A percentile compares a stretch with the other conserved stretches of the same genome.
These are phyloP conservation scores for Arthrobotrys iridis DNA, from an alignment of 2,329 filamentous ascomycete genomes.

Conservation along the genomic window DNA sequence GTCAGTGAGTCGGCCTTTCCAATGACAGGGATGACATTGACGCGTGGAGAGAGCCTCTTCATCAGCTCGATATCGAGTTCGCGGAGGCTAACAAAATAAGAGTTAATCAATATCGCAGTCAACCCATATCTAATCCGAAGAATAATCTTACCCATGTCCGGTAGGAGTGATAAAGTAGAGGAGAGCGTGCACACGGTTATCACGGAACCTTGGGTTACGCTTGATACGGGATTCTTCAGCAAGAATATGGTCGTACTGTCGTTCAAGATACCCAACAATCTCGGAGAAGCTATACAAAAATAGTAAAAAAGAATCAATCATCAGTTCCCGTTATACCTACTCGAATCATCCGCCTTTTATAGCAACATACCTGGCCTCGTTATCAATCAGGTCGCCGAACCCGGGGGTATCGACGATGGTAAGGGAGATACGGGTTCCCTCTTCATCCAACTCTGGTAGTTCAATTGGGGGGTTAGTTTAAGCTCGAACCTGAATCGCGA, in stretches of 20 bases:
- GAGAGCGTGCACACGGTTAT: slow-evolving; percentile 97
- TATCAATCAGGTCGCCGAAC: slow-evolving; percentile 98
- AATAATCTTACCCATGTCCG: slow-evolving; percentile 76
- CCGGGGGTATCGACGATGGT: slow-evolving; percentile 99
- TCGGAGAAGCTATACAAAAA: slow-evolving; percentile 81
- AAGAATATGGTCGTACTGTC: slow-evolving; percentile 99
- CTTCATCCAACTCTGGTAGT: slow-evolving; percentile 85
- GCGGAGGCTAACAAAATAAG: slow-evolving; percentile 75
- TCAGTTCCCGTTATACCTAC: not conserved
- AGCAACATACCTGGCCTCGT: slow-evolving; percentile 83
- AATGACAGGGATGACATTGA: slow-evolving; percentile 99
- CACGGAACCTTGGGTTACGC: slow-evolving; percentile 99
- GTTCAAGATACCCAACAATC: slow-evolving; percentile 97
- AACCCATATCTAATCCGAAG: not conserved
- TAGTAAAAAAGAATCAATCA: slow-evolving; percentile 29
- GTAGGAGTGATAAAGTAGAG: slow-evolving; percentile 99
- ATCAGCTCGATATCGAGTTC: slow-evolving; percentile 99
- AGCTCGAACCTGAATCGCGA: slow-evolving; percentile 8
- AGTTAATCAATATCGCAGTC: slow-evolving; percentile 22
- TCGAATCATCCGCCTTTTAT: slow-evolving; percentile 37
- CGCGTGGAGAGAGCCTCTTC: slow-evolving; percentile 97
- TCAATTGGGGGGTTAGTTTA: slow-evolving; percentile 50
- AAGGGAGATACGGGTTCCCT: slow-evolving; percentile 96
- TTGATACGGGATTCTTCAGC: slow-evolving; percentile 99
- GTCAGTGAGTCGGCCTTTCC: slow-evolving; percentile 98